Percentiles rank a stretch among this genome's conserved stretches.
Evolutionary conservation across 139 green algal genomes (phyloP).

Genomic region (Auxenochlorella protothecoides): DNA sequence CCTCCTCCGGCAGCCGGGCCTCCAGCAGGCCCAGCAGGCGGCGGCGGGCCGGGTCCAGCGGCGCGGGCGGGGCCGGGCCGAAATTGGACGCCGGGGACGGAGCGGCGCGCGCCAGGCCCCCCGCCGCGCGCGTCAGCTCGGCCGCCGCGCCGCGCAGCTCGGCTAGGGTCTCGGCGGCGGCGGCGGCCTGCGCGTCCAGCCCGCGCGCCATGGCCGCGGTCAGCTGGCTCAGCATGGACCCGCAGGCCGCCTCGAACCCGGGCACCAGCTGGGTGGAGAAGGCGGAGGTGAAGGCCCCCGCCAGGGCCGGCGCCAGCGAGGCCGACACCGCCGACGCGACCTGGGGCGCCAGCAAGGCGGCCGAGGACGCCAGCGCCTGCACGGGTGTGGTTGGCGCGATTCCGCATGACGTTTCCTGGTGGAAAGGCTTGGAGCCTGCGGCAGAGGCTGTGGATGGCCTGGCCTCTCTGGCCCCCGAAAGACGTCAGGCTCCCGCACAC

Average conservation of each 20-base stretch:
- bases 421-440: background rate
- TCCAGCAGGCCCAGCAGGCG: constrained; percentile 1
- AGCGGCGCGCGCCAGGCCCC: too few species aligned
- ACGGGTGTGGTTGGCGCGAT: too few species aligned
- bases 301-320: constrained; percentile 31
- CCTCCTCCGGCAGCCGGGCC: constrained; percentile 35
- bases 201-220: constrained; percentile 49
- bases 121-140: constrained; percentile 4
- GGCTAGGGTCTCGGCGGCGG: background rate
- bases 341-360: constrained; percentile 4
- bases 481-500: background rate
- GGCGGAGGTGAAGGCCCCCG: constrained; percentile 32
- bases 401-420: too few species aligned
- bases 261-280: constrained; percentile 55
- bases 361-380: background rate
- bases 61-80: too few species aligned
- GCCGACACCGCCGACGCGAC: constrained; percentile 28
- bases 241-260: constrained; percentile 54
- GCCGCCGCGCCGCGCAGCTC: constrained; percentile 3
- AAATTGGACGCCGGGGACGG: too few species aligned
- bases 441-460: too few species aligned
- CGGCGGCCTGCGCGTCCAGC: constrained; percentile 40
- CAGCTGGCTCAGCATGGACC: constrained; percentile 56
- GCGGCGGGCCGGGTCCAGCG: too few species aligned
- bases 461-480: background rate